Evolutionary conservation across 345 rosid genomes (phyloP).

Genomic region (Microcos paniculata): DNA sequence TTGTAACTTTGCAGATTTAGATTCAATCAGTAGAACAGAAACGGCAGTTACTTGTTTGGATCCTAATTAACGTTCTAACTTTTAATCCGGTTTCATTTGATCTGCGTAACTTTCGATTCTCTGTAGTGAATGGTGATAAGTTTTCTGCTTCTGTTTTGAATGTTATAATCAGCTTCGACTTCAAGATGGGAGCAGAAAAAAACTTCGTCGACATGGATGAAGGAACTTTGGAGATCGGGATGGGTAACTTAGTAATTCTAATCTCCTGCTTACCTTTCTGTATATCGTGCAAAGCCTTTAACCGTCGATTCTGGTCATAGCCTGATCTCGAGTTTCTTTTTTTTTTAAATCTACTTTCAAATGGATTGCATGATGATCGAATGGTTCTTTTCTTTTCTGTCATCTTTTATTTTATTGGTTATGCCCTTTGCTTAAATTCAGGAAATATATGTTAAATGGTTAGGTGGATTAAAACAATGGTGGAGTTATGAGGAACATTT

Average conservation of each 20-base stretch:
- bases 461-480: no score
- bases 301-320: background rate
- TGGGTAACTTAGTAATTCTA: slow-evolving; percentile 58
- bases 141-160: background rate
- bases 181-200: slow-evolving; percentile 54
- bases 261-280: no score
- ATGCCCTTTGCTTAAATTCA: no score
- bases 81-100: background rate
- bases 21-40: background rate
- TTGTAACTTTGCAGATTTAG: background rate
- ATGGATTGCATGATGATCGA: background rate
- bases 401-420: no score
- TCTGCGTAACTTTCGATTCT: background rate
- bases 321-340: background rate
- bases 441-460: no score
- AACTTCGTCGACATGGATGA: slow-evolving; percentile 68
- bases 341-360: background rate
- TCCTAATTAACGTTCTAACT: background rate
- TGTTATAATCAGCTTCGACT: slow-evolving; percentile 4
- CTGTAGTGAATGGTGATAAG: background rate
- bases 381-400: background rate
- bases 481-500: background rate
- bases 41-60: background rate
- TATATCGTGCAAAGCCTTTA: background rate
- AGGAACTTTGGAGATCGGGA: slow-evolving; percentile 77